Base-by-base conservation (phyloP, 495 filamentous ascomycete species). In the Oidiodendron maius region DNA sequence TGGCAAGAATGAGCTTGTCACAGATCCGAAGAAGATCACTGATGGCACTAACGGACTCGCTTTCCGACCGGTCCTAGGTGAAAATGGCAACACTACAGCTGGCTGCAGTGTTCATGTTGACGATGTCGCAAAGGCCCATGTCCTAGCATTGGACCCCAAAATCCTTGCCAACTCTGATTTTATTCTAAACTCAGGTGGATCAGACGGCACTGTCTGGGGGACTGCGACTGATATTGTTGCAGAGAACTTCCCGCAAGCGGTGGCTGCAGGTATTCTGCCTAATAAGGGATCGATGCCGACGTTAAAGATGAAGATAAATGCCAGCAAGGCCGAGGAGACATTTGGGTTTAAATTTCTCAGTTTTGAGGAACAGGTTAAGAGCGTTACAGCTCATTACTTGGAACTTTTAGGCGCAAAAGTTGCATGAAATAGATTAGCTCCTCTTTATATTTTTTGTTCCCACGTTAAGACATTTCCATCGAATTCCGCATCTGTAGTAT, bases 311-410 rank as follows among this genome's bases (percentile, higher is more conserved):
- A 63, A 60, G 2, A 46, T 77, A 17, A 68, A 76, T 57, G 56
- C 64, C 15, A 63, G 57, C 35, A 36, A 61, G 4, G 71, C 71
- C 9, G 68, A 74, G 48, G 59, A 62, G 24, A 60, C 59, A 2
- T 72, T 80, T 58, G 72, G 72, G 4, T 70, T 74, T 60, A 56
- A 64, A 37, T 71, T 72, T 50, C 46, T 50, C 15, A 53, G 57
- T 17, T 76, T 71, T 56, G 66, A 71, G 55, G 70, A 78, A 49
- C 73, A 71, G 47, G 64, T 78, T 8, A 62, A 63, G 58, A 66
- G 62, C 52, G 56, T 65, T 3, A 59, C 66, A 10, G 56, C 52
- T 24, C 66, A 70, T 20, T 69, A 61, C 50, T 52, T 70, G n/a
- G 63, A 60, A 42, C 48, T 63, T 15, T 12, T 47, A 10, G 53